Percentiles rank a stretch among this genome's conserved stretches.
These are phyloP conservation scores for Euphrasia confusa DNA, from an alignment of 257 asterid species.

Conservation along the genomic window DNA sequence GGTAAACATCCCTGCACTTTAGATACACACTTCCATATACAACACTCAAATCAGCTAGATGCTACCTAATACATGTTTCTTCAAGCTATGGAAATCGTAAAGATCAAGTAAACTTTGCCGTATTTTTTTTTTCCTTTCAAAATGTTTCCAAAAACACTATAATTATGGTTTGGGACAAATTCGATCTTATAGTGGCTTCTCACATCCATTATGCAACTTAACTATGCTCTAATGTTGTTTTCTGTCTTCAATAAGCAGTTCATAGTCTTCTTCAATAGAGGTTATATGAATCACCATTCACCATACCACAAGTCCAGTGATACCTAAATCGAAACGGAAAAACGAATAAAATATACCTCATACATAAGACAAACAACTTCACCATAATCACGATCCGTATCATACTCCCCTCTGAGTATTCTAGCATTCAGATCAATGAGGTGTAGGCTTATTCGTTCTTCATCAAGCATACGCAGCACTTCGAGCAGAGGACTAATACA, in stretches of 20 bases:
- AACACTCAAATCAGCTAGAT: conserved; percentile 5
- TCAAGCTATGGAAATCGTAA: conserved; percentile 2
- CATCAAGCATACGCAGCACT: conserved; percentile 72
- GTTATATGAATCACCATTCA: neutral
- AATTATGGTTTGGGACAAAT: conserved; percentile 2
- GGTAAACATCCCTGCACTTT: neutral
- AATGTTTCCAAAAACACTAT: neutral
- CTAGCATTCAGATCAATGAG: conserved; percentile 71
- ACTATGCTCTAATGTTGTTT: conserved; percentile 4
- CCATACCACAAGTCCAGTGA: conserved; percentile 6
- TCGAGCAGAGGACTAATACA: conserved; percentile 78
- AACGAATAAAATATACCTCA: conserved; percentile 53
- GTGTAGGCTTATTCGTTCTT: conserved; percentile 69
- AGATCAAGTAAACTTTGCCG: neutral
- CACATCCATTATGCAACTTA: conserved; percentile 9
- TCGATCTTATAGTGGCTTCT: conserved; percentile 12
- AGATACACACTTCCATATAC: neutral
- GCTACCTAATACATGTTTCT: conserved; percentile 2
- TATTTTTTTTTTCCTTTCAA: neutral
- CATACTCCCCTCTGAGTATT: conserved; percentile 53
- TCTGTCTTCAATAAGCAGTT: neutral
- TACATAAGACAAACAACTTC: conserved; percentile 84
- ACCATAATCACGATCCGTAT: conserved; percentile 43
- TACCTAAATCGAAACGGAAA: conserved; percentile 8
- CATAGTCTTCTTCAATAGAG: neutral